Conservation (phyloP, 176 grass and related monocot genomes). For the Phoenix roebelenii region DNA sequence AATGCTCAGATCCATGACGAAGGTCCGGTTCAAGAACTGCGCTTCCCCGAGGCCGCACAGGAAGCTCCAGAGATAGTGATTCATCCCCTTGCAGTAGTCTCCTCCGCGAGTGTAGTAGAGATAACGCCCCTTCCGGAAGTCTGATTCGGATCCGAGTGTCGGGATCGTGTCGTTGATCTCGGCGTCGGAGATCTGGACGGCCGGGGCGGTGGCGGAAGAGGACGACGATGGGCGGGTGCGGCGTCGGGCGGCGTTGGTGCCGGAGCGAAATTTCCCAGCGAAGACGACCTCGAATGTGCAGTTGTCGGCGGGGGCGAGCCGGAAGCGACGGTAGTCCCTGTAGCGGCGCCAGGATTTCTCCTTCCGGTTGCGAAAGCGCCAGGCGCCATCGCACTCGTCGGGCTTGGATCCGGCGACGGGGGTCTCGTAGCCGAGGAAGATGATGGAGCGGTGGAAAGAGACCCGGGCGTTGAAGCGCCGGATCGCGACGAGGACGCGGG, state of each 20-base stretch:
- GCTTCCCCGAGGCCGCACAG: conserved; percentile 82
- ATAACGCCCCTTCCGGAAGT: conserved; percentile 63
- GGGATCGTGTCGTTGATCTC: conserved; percentile 95
- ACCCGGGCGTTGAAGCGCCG: conserved; percentile 64
- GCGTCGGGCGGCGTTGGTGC: conserved; percentile 52
- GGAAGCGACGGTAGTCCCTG: conserved; percentile 74
- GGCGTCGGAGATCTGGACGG: conserved; percentile 17
- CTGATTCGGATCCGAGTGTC: conserved; percentile 55
- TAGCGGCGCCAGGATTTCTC: conserved; percentile 94
- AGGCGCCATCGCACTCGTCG: conserved; percentile 65
- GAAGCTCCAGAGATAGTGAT: conserved; percentile 92
- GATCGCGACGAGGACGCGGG: conserved; percentile 60
- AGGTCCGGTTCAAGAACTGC: conserved; percentile 87
- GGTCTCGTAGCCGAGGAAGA: conserved; percentile 72
- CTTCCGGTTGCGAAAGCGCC: conserved; percentile 70
- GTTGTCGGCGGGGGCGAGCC: conserved; percentile 34
- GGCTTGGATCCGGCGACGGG: conserved; percentile 41
- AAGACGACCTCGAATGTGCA: conserved; percentile 39
- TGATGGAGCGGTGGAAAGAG: conserved; percentile 54
- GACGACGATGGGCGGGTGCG: conserved; percentile 2
- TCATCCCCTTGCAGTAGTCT: conserved; percentile 96
- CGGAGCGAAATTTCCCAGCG: conserved; percentile 81
- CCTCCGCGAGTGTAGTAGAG: conserved; percentile 85
- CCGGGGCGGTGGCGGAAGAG: background rate
- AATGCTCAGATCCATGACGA: conserved; percentile 71